Base-by-base conservation (phyloP, 1,284 basidiomycete genomes). In the Agaricales sp. region DNA sequence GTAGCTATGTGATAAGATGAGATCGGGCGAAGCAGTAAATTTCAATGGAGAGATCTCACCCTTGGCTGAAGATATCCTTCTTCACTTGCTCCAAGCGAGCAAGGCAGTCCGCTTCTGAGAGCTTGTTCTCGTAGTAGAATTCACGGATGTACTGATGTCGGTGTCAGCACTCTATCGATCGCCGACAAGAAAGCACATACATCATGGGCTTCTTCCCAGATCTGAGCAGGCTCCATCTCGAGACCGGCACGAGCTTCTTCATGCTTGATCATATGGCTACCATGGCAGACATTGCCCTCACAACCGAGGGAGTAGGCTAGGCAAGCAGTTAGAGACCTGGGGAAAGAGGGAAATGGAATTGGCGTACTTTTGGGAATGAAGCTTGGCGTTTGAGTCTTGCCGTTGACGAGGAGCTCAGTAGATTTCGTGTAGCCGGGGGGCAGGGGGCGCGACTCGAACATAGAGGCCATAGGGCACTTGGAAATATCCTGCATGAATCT, bases 121-220 rank as follows among this genome's bases (percentile, higher is more conserved):
- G 39, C 39, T 41, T 41, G 39, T 41, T 41, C 16, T 41, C 39
- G 39, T 41, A 20, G 39, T 41, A 41, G 16, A 11, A 41, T 41
- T 41, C 39, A 41, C 39, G 39, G 19, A 41, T 41, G 39, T 41
- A 41, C 39, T 41, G 39, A 20, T 6, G 18, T 8, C 39, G 19
- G 39, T 4, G 16, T 41, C 16, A 18, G 26, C 6, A 30, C 6
- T 14, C 26, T 30, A 30, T 6, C 14, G 14, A 6, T 30, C 6
- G 26, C 26, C 16, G 16, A 41, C 39, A 20, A 41, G 39, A 41
- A n/a, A 41, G 16, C 6, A 41, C 39, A 18, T 16, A 41, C 39
- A 41, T 41, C 39, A 41, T 41, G 39, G 16, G 39, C 39, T 41
- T 41, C 39, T 8, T 41, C 39, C 39, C 39, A 41, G 19, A 41